Conservation (phyloP, 208 protist genomes). For the Giardia muris region DNA sequence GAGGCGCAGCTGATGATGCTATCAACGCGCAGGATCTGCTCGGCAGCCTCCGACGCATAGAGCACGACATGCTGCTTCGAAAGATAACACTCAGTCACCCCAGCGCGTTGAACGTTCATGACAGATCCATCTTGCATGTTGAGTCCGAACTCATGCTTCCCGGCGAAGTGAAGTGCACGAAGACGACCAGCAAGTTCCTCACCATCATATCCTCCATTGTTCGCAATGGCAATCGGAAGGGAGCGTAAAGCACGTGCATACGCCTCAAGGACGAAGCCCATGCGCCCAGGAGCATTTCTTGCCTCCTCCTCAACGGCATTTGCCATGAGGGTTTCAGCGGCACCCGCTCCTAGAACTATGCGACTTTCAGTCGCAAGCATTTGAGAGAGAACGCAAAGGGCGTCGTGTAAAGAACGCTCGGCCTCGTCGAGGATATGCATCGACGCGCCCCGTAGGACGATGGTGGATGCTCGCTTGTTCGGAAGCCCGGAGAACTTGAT, state of each 20-base stretch:
- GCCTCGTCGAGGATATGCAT: constrained; percentile 92
- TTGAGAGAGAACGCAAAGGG: constrained; percentile 89
- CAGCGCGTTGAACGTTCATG: constrained; percentile 69
- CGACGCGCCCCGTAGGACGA: constrained; percentile 93
- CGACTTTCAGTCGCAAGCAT: constrained; percentile 69
- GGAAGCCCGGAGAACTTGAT: constrained; percentile 83
- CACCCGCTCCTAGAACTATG: constrained; percentile 84
- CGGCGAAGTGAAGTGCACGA: not conserved
- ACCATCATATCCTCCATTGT: constrained; percentile 41
- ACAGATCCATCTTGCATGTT: constrained; percentile 75
- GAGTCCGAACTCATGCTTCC: constrained; percentile 44
- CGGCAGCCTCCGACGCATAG: constrained; percentile 85
- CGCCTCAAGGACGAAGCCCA: constrained; percentile 64
- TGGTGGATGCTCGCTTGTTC: constrained; percentile 83
- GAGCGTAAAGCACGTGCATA: constrained; percentile 79
- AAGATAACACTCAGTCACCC: constrained; percentile 85
- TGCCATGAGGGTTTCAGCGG: constrained; percentile 91
- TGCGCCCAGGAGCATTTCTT: constrained; percentile 59
- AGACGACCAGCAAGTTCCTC: constrained; percentile 27
- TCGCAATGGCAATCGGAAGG: constrained; percentile 37
- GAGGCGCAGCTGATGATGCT: constrained; percentile 81
- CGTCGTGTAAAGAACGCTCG: constrained; percentile 95
- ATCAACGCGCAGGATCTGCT: constrained; percentile 97
- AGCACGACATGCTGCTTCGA: constrained; percentile 85
- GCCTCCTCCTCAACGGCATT: constrained; percentile 81